Conservation (phyloP, 2,329 filamentous ascomycete species). For the Monilinia vaccinii-corymbosi region DNA sequence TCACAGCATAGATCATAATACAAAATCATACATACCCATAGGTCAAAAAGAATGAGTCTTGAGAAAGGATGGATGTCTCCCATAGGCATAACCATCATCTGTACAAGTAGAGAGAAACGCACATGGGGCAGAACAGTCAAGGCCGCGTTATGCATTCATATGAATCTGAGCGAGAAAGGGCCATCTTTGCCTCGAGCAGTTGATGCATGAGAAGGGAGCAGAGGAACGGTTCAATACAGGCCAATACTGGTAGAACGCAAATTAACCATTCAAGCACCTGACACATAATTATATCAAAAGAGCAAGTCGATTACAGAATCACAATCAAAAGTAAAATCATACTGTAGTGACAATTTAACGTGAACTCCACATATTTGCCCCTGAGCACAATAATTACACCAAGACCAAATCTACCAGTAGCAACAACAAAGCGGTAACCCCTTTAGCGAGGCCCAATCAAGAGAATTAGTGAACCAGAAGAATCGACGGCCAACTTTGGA, state of each 20-base stretch:
- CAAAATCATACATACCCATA: neutral
- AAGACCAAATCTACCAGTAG: conserved; percentile 16
- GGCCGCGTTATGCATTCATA: conserved; percentile 1
- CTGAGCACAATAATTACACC: conserved; percentile 9
- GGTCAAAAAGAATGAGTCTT: neutral
- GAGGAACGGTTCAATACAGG: neutral
- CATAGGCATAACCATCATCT: conserved; percentile 2
- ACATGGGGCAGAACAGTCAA: conserved; percentile 1
- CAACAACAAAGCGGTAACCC: conserved; percentile 21
- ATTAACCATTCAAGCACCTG: neutral
- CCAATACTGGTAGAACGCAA: neutral
- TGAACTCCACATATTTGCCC: conserved; percentile 10
- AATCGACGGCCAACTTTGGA: conserved; percentile 9
- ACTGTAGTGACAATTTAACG: neutral
- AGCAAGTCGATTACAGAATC: neutral
- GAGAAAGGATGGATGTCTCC: neutral
- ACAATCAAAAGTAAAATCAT: neutral
- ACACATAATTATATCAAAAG: conserved; percentile 3
- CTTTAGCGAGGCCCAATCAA: conserved; percentile 27
- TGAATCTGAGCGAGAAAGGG: neutral
- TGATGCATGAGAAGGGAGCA: neutral
- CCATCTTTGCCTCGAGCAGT: conserved; percentile 1
- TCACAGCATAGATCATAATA: conserved; percentile 1
- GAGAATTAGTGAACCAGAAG: conserved; percentile 2
- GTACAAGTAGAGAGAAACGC: conserved; percentile 9